Conservation (phyloP, 2,329 filamentous ascomycete species). For the Nemania diffusa region DNA sequence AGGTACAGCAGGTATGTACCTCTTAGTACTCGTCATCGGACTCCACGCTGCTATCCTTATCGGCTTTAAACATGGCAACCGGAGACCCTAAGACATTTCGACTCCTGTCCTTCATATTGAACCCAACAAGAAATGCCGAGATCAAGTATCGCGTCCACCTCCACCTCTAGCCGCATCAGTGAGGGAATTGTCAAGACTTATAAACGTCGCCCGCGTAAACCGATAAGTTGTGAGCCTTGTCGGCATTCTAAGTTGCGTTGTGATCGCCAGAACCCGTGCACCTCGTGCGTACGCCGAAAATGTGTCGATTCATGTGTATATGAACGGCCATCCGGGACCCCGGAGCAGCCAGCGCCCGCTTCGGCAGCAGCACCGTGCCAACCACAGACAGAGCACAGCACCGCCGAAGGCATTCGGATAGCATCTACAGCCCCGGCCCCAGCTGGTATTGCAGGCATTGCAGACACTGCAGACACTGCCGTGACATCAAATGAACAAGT, state of each 20-base stretch:
- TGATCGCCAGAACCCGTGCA: slow-evolving; percentile 24
- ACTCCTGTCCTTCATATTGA: background rate
- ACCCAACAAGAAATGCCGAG: slow-evolving; percentile 14
- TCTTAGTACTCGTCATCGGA: background rate
- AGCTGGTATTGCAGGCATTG: too few species aligned
- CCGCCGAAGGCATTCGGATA: background rate
- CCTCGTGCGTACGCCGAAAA: slow-evolving; percentile 22
- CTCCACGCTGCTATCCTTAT: background rate
- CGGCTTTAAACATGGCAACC: background rate
- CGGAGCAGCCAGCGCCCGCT: background rate
- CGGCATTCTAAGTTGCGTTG: slow-evolving; percentile 30
- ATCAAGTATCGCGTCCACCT: slow-evolving; percentile 10
- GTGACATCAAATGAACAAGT: background rate
- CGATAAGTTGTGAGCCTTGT: slow-evolving; percentile 29
- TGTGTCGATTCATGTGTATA: slow-evolving; percentile 25
- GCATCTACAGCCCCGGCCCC: background rate
- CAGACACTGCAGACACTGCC: background rate
- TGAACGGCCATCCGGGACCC: slow-evolving; percentile 9
- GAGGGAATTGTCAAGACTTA: slow-evolving; percentile 29
- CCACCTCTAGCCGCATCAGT: slow-evolving; percentile 3
- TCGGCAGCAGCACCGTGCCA: background rate
- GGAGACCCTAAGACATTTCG: background rate
- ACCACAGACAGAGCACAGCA: background rate
- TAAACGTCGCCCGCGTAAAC: slow-evolving; percentile 21
- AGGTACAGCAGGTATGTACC: background rate